Evolutionary conservation across 352 stramenopile genomes (phyloP).

Genomic region (Elongisporangium anandrum): DNA sequence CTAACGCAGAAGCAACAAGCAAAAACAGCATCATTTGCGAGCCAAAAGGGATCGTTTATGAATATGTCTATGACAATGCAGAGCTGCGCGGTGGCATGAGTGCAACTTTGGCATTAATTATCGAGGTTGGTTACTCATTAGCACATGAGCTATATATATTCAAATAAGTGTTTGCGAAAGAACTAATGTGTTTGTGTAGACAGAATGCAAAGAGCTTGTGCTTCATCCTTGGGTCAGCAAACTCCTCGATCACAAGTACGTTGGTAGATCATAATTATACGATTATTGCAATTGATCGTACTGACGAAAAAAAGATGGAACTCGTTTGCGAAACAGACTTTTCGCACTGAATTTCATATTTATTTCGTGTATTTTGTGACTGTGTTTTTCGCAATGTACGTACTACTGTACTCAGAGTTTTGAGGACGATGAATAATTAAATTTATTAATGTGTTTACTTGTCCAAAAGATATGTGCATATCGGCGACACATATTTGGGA

Average conservation of each 20-base stretch:
- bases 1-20: constrained; percentile 24
- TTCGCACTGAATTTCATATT: constrained; percentile 69
- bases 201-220: constrained; percentile 74
- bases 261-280: background rate
- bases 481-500: constrained; percentile 62
- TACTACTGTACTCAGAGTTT: background rate
- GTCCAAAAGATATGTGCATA: constrained; percentile 56
- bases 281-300: background rate
- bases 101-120: constrained; percentile 52
- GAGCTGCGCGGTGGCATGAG: constrained; percentile 58
- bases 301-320: constrained; percentile 43
- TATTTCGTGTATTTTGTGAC: constrained; percentile 76
- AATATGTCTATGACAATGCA: constrained; percentile 78
- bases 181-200: constrained; percentile 23
- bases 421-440: background rate
- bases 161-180: background rate
- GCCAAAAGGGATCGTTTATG: constrained; percentile 75
- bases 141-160: background rate
- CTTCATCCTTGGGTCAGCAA: constrained; percentile 73
- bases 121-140: constrained; percentile 31
- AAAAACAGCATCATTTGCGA: constrained; percentile 69
- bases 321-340: constrained; percentile 61
- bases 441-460: background rate
- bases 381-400: constrained; percentile 71
- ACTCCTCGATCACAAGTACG: constrained; percentile 75